Conservation (phyloP, 225 moss, liverwort and hornwort genomes). For the Climacium dendroides region DNA sequence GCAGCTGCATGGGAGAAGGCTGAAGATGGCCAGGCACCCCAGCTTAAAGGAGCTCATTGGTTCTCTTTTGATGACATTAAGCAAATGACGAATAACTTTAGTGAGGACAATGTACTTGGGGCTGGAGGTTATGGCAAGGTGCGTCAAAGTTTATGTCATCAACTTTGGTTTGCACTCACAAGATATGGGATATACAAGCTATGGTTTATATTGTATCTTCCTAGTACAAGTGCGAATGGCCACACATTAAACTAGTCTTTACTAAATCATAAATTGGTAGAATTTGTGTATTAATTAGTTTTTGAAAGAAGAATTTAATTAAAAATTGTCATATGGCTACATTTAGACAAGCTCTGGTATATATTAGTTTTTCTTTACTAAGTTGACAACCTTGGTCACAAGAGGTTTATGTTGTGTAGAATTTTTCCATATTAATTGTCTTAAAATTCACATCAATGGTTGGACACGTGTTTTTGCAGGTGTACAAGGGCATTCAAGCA, state of each 20-base stretch:
- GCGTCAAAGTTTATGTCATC: not conserved
- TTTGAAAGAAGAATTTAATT: not conserved
- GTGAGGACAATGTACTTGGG: constrained; percentile 44
- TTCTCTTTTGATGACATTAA: constrained; percentile 57
- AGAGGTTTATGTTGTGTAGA: not conserved
- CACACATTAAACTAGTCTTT: not conserved
- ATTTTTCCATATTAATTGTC: not conserved
- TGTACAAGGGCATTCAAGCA: constrained; percentile 47
- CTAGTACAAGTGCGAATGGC: not conserved
- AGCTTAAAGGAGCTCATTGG: constrained; percentile 72
- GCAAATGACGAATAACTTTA: constrained; percentile 55
- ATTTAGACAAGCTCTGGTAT: not conserved
- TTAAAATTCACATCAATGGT: not conserved
- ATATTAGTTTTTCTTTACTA: not conserved
- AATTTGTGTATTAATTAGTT: not conserved
- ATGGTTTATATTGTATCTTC: not conserved
- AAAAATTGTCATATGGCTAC: not conserved
- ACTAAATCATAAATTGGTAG: not conserved
- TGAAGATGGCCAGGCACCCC: constrained; percentile 57
- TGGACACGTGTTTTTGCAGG: constrained; percentile 19
- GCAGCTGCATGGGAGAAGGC: constrained; percentile 46
- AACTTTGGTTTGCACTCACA: not conserved
- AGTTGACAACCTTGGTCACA: not conserved
- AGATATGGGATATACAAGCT: not conserved
- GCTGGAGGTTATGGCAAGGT: constrained; percentile 84